These are phyloP conservation scores for Russula abietina DNA, from an alignment of 768 basidiomycete species.

Conservation along the genomic window DNA sequence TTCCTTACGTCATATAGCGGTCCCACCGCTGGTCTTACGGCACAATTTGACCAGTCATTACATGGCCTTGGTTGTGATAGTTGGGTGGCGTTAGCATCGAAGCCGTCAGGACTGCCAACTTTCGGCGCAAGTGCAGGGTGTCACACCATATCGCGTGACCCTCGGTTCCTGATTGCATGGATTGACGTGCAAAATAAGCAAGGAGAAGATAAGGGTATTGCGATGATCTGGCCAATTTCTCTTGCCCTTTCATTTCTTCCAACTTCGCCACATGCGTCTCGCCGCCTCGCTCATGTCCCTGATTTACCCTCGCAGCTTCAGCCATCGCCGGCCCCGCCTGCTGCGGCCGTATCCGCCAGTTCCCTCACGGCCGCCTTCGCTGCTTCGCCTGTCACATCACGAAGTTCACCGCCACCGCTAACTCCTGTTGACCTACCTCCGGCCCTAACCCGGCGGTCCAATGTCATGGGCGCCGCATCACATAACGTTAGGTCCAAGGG, in stretches of 20 bases:
- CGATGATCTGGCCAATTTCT: constrained; percentile 63
- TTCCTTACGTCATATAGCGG: constrained; percentile 66
- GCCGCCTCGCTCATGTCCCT: constrained; percentile 50
- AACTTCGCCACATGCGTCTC: constrained; percentile 35
- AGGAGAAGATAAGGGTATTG: constrained; percentile 73
- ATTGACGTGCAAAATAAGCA: constrained; percentile 70
- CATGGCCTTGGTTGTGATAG: constrained; percentile 54
- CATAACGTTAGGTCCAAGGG: constrained; percentile 29
- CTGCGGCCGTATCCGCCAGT: constrained; percentile 26
- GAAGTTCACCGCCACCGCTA: constrained; percentile 5
- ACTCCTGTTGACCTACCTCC: constrained; percentile 18
- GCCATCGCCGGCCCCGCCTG: constrained; percentile 41
- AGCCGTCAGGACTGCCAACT: constrained; percentile 4
- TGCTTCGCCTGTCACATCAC: constrained; percentile 13
- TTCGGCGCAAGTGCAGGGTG: not conserved
- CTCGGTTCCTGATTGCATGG: constrained; percentile 61
- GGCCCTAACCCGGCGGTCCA: constrained; percentile 15
- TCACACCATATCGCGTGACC: constrained; percentile 17
- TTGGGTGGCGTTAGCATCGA: constrained; percentile 34
- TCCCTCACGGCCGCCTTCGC: constrained; percentile 6
- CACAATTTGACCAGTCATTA: constrained; percentile 60
- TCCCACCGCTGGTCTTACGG: constrained; percentile 52
- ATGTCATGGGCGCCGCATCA: constrained; percentile 8
- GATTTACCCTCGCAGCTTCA: constrained; percentile 61
- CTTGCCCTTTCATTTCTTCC: constrained; percentile 48